A percentile compares a stretch with the other conserved stretches of the same genome.
These are phyloP conservation scores for Aspergillus pseudoterreus DNA, from an alignment of 2,329 filamentous ascomycete genomes.

Conservation along the genomic window DNA sequence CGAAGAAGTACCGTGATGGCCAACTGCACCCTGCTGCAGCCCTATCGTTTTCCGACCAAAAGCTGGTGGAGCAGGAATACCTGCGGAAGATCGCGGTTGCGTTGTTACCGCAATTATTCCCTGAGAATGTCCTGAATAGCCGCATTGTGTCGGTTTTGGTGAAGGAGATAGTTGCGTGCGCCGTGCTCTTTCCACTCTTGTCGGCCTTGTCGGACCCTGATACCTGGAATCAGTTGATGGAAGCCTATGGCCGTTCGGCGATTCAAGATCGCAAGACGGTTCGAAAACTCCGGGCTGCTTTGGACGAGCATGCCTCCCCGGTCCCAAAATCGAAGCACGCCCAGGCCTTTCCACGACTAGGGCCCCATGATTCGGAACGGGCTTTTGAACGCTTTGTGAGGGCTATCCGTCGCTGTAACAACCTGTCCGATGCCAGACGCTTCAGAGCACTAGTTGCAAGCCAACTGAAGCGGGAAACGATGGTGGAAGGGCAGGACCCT, in stretches of 20 bases:
- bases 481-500: slow-evolving; percentile 73
- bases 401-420: slow-evolving; percentile 81
- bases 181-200: slow-evolving; percentile 79
- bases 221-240: slow-evolving; percentile 95
- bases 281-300: slow-evolving; percentile 79
- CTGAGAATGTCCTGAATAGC: slow-evolving; percentile 70
- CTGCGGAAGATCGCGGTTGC: slow-evolving; percentile 69
- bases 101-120: slow-evolving; percentile 71
- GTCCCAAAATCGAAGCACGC: slow-evolving; percentile 62
- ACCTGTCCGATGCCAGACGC: slow-evolving; percentile 85
- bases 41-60: slow-evolving; percentile 77
- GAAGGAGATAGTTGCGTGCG: slow-evolving; percentile 87
- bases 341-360: slow-evolving; percentile 73
- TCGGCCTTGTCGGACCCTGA: slow-evolving; percentile 83
- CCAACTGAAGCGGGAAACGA: slow-evolving; percentile 80
- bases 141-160: slow-evolving; percentile 75
- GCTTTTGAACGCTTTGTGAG: slow-evolving; percentile 94
- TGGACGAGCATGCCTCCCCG: slow-evolving; percentile 92
- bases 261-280: slow-evolving; percentile 95
- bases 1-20: slow-evolving; percentile 86
- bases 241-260: slow-evolving; percentile 79
- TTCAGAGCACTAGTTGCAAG: slow-evolving; percentile 90
- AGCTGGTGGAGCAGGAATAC: slow-evolving; percentile 82
- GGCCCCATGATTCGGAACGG: slow-evolving; percentile 78
- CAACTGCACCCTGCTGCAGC: slow-evolving; percentile 83